phyloP scores from a whole-genome alignment of 345 rosid species.

The Crucihimalaya himalaica region DNA sequence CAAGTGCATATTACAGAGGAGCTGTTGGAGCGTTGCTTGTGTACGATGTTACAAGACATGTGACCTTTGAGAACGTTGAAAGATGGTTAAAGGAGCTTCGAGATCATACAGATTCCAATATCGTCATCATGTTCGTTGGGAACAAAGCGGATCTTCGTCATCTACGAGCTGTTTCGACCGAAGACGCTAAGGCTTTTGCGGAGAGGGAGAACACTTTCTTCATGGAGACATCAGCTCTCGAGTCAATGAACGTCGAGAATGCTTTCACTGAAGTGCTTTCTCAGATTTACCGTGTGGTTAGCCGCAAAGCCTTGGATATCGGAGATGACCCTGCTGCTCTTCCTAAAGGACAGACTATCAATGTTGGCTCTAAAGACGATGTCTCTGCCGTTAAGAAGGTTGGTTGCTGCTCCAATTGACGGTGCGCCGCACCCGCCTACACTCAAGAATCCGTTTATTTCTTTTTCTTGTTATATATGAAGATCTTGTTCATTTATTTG shows the following conservation, averaged over 20 bases:
- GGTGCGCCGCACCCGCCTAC: too few species aligned
- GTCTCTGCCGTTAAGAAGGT: constrained; percentile 73
- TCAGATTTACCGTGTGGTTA: constrained; percentile 67
- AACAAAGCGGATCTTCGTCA: constrained; percentile 91
- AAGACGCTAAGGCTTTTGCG: constrained; percentile 64
- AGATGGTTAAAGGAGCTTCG: constrained; percentile 88
- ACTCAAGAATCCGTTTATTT: too few species aligned
- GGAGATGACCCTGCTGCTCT: constrained; percentile 72
- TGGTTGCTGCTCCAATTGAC: constrained; percentile 65
- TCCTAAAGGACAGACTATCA: constrained; percentile 74
- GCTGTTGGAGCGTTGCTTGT: constrained; percentile 85
- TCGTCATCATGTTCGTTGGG: constrained; percentile 82
- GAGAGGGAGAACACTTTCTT: constrained; percentile 59
- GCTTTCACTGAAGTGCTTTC: constrained; percentile 75
- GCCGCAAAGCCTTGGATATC: constrained; percentile 65
- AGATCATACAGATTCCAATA: constrained; percentile 73
- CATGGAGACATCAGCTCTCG: constrained; percentile 71
- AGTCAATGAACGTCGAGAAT: constrained; percentile 66
- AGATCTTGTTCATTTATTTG: constrained; percentile 28
- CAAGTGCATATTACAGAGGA: constrained; percentile 88
- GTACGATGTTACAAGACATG: constrained; percentile 76
- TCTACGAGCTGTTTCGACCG: constrained; percentile 63
- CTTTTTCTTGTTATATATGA: too few species aligned
- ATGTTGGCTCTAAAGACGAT: constrained; percentile 62
- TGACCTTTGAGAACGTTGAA: constrained; percentile 77